Evolutionary conservation across 306 rosid species (phyloP), one percentile per base, ranked within the genome.

Genomic region (Vicia villosa): DNA sequence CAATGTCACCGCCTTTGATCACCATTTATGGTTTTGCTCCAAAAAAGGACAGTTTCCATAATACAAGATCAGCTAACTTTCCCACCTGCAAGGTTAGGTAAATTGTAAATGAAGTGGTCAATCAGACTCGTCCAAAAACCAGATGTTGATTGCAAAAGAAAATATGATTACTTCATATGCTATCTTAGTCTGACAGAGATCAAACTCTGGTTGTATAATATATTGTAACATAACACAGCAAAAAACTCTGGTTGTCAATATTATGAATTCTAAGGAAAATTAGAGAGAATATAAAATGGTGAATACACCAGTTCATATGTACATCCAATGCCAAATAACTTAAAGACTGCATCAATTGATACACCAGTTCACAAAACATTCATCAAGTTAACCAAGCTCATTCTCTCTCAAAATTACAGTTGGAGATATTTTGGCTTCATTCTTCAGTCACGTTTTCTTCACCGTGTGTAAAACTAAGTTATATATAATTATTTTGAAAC

Each of bases 21-120:
- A 94, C 86, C 87, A 76, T 91, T 71, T 94, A 97, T 47, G 99
- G 99, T 86, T 94, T 94, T 56, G 92, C 92, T 55, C 99, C 99
- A 70, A 94, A 90, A 86, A 94, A 91, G 4, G 97, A 74, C n/a
- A 95, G 92, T 42, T 94, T 87, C 99, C 99, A 94, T 22, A 94
- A 73, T 63, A 88, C 97, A 62, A 94, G 96, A 87, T 94, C 99
- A 24, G 97, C 99, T 8, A 88, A 79, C 89, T 94, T 94, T 2
- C 87, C 95, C 50, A 73, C 89, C 99, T 94, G 88, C 73, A 77
- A 60, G 49, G 76, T 32, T 22, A 28, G 68, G 62, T 22, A 20
- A 69, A 26, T 57, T 14, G 28, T 69, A n/a, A 71, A 54, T 49
- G 63, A 30, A 4, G 62, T 30, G 43, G 42, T 42, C 22, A 16